Conservation (phyloP, 2,329 filamentous ascomycete species). For the Pseudogymnoascus sp. region DNA sequence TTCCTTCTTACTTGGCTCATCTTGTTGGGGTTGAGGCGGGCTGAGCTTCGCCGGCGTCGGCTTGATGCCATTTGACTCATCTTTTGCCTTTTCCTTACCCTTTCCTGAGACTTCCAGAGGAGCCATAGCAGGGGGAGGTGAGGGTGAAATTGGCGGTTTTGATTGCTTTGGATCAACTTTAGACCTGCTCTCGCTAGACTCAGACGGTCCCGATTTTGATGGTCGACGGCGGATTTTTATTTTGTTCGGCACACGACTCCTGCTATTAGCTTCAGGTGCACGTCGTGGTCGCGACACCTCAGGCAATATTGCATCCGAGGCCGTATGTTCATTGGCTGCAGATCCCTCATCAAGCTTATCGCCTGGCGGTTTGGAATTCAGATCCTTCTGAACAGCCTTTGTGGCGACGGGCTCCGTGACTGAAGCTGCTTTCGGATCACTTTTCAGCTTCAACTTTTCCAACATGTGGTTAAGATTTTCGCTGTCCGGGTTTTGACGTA, state of each 20-base stretch:
- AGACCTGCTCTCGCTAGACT: conserved; percentile 10
- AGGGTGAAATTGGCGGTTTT: background rate
- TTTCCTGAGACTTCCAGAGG: background rate
- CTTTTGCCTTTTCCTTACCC: background rate
- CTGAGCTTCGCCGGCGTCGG: background rate
- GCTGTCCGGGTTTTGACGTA: background rate
- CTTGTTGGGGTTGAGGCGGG: background rate
- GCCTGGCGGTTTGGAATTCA: background rate
- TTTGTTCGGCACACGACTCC: conserved; percentile 15
- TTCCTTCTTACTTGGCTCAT: background rate
- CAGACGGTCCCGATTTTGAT: conserved; percentile 8
- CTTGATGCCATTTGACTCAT: background rate
- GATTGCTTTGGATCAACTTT: conserved; percentile 10
- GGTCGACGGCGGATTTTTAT: conserved; percentile 24
- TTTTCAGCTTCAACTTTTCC: conserved; percentile 23
- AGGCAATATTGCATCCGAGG: background rate
- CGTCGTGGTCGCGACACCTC: background rate
- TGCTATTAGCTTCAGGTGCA: background rate
- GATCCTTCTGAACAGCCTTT: conserved; percentile 1
- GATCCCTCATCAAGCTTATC: background rate
- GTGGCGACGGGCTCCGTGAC: background rate
- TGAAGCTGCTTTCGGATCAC: conserved; percentile 9
- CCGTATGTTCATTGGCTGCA: background rate
- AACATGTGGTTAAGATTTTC: conserved; percentile 21
- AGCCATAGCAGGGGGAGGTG: background rate